A percentile compares a stretch with the other conserved stretches of the same genome.
These are phyloP conservation scores for Colletotrichum lupini DNA, from an alignment of 2,329 filamentous ascomycete genomes.

Conservation along the genomic window DNA sequence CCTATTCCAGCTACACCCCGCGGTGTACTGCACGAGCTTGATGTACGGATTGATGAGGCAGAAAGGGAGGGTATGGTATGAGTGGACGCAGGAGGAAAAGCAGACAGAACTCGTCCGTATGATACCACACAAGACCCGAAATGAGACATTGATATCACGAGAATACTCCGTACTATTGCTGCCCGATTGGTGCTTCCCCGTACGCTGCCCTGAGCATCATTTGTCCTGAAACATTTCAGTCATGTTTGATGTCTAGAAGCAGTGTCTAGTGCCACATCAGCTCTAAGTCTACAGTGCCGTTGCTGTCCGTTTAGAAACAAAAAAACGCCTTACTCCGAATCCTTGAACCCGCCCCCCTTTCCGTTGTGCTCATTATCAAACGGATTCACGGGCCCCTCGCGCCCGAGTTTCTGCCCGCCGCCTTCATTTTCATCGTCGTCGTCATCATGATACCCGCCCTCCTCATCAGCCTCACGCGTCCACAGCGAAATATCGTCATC, in stretches of 20 bases:
- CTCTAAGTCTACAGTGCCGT: conserved; percentile 5
- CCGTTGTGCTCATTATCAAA: conserved; percentile 1
- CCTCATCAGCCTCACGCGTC: conserved; percentile 55
- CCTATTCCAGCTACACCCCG: neutral
- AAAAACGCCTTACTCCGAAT: conserved; percentile 14
- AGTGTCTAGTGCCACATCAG: neutral
- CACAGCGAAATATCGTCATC: conserved; percentile 70
- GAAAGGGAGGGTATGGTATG: neutral
- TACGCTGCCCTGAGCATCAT: neutral
- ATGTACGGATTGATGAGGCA: conserved; percentile 16
- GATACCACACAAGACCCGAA: conserved; percentile 29
- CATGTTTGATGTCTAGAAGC: neutral
- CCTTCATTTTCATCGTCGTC: conserved; percentile 43
- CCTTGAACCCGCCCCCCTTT: conserved; percentile 9
- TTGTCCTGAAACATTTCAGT: neutral
- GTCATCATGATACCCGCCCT: conserved; percentile 43
- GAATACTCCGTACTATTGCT: neutral
- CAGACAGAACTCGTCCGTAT: conserved; percentile 31
- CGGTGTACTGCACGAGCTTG: conserved; percentile 12
- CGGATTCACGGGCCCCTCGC: conserved; percentile 1
- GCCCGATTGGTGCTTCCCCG: neutral
- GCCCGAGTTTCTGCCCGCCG: conserved; percentile 6
- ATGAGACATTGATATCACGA: conserved; percentile 32
- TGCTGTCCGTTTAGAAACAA: neutral
- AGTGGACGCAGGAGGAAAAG: conserved; percentile 18